Evolutionary conservation across 1,284 basidiomycete genomes (phyloP).

Genomic region (Crucibulum parvulum): DNA sequence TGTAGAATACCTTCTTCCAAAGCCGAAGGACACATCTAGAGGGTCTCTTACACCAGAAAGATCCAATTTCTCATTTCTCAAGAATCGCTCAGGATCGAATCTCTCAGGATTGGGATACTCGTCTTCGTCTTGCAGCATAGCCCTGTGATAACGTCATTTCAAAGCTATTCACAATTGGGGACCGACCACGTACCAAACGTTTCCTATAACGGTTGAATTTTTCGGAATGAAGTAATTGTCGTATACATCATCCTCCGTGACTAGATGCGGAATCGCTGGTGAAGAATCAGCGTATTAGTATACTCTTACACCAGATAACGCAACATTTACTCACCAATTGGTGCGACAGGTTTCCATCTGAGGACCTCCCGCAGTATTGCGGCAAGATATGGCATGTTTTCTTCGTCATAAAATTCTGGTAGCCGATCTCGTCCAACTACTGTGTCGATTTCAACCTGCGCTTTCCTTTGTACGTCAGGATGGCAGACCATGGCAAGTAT

Average conservation of each 20-base stretch:
- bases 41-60: constrained; percentile 23
- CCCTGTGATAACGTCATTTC: constrained; percentile 24
- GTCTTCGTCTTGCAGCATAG: constrained; percentile 45
- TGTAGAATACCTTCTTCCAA: constrained; percentile 36
- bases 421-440: not conserved
- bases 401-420: constrained; percentile 5
- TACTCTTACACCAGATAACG: not conserved
- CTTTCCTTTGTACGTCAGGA: constrained; percentile 3
- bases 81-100: constrained; percentile 47
- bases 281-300: not conserved
- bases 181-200: constrained; percentile 4
- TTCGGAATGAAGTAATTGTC: constrained; percentile 41
- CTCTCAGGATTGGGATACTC: constrained; percentile 42
- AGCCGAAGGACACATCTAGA: constrained; percentile 35
- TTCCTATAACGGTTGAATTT: constrained; percentile 38
- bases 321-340: constrained; percentile 16
- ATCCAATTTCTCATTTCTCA: constrained; percentile 37
- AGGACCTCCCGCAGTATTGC: constrained; percentile 5
- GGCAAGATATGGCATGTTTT: constrained; percentile 1
- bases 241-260: constrained; percentile 37
- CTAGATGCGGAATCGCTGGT: not conserved
- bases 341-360: constrained; percentile 27
- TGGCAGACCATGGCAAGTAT: constrained; percentile 3
- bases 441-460: constrained; percentile 3
- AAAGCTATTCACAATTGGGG: not conserved